phyloP scores from a whole-genome alignment of 164 flowering plant genomes.

The Vitis amurensis region DNA sequence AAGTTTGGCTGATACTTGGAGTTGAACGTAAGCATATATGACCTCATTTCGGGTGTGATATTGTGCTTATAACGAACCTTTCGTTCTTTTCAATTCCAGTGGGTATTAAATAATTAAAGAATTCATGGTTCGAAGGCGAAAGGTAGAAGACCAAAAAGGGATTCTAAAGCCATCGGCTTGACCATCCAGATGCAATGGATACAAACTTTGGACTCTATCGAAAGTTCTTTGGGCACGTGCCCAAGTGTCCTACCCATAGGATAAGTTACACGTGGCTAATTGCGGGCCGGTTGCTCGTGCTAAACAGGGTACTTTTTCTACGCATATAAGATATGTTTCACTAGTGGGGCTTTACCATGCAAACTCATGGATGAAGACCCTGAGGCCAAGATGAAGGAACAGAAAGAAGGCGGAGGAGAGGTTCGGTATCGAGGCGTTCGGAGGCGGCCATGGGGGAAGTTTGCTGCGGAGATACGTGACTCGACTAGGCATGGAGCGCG shows the following conservation, averaged over 20 bases:
- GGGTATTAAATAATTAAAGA: too few species aligned
- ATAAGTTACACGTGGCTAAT: conserved; percentile 3
- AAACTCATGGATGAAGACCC: not conserved
- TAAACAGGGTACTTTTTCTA: not conserved
- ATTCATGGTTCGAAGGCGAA: not conserved
- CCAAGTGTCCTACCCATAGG: not conserved
- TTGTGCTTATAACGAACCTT: too few species aligned
- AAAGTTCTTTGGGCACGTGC: conserved; percentile 14
- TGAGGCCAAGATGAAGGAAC: conserved; percentile 2
- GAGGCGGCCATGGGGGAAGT: conserved; percentile 47
- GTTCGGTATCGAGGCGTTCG: conserved; percentile 35
- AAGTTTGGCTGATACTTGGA: too few species aligned
- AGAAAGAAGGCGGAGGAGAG: conserved; percentile 10
- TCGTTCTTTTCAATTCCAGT: too few species aligned
- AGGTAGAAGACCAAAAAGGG: not conserved
- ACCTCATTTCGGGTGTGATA: too few species aligned
- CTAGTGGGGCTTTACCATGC: conserved; percentile 16
- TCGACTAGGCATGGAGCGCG: conserved; percentile 32
- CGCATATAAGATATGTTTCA: conserved; percentile 1
- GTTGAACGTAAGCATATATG: too few species aligned
- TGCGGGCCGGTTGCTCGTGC: not conserved
- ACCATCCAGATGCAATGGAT: conserved; percentile 30
- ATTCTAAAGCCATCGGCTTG: conserved; percentile 26
- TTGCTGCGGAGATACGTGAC: conserved; percentile 46
- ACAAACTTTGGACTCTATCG: conserved; percentile 6